Evolutionary conservation across 768 basidiomycete species (phyloP), one percentile per base, ranked within the genome.

Genomic region (Suillus sp.): DNA sequence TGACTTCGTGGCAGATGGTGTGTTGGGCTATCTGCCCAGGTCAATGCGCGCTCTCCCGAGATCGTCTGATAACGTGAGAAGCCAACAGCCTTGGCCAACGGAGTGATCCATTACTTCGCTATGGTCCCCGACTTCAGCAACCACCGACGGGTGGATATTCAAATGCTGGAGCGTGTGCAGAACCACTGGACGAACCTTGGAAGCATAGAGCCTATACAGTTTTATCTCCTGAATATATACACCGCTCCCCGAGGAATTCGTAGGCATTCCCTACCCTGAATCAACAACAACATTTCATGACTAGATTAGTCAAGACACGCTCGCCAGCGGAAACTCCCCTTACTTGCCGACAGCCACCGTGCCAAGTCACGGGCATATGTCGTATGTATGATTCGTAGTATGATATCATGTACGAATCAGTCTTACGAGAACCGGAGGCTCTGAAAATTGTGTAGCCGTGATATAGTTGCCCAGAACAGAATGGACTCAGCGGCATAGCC

Each of bases 1-100:
- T 34, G 30, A 53, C 20, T 13, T 53, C 20, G 32, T 53, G 51
- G 51, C 20, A 53, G 30, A 53, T 32, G 30, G 30, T 32, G 11
- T n/a, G 20, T 20, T 34, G 51, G 30, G 18, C 20, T 30, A 53
- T 32, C 30, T 20, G 51, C 11, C 11, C 32, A 34, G 30, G 20
- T 53, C 20, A 53, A 34, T 34, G 20, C 20, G 13, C 51, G 32
- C 27, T 32, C 13, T 50, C 16, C 56, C 30, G 34, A 45, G 57
- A 65, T 65, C 34, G 27, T 43, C 37, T 53, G 59, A 64, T 64
- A 65, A 64, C 62, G 51, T 56, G 62, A 59, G 62, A 65, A 40
- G 47, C 62, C 1, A 34, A 25, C 48, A 22, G 14, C 18, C 32
- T 38, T 27, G 18, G 25, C 38, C 0, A 18, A 4, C 20, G 9